Evolutionary conservation across 306 rosid species (phyloP).

Genomic region (Luffa aegyptiaca): DNA sequence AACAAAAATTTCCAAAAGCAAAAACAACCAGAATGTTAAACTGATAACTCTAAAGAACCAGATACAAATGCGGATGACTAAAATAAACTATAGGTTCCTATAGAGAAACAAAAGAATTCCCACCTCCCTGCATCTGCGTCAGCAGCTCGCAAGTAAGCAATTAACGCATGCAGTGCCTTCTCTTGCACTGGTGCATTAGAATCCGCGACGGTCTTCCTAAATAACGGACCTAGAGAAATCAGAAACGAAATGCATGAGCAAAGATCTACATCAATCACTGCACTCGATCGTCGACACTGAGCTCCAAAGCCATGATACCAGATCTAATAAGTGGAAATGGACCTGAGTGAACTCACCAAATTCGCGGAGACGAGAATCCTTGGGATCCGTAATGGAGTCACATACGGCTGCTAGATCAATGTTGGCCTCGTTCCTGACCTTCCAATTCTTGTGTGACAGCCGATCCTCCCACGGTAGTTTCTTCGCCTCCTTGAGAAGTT

Average conservation of each 20-base stretch:
- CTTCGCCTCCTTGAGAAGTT: slow-evolving; percentile 89
- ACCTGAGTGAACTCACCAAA: slow-evolving; percentile 51
- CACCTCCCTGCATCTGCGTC: slow-evolving; percentile 97
- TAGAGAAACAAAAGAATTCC: neutral
- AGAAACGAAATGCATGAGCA: slow-evolving; percentile 2
- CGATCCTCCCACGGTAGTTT: slow-evolving; percentile 99
- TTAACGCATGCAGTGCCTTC: slow-evolving; percentile 90
- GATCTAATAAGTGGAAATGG: slow-evolving; percentile 13
- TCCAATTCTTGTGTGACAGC: slow-evolving; percentile 90
- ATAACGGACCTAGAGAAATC: slow-evolving; percentile 47
- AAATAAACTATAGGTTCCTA: neutral
- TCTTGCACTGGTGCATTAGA: slow-evolving; percentile 98
- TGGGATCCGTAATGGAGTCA: slow-evolving; percentile 95
- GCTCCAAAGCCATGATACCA: slow-evolving; percentile 11
- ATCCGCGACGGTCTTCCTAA: slow-evolving; percentile 82
- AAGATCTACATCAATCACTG: slow-evolving; percentile 12
- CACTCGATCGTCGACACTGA: slow-evolving; percentile 19
- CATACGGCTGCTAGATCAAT: slow-evolving; percentile 78
- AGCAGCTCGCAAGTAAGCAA: slow-evolving; percentile 84
- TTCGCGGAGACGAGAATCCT: slow-evolving; percentile 91
- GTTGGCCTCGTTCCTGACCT: slow-evolving; percentile 91
- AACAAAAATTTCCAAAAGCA: slow-evolving; percentile 12
- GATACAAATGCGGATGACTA: neutral
- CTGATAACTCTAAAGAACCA: neutral
- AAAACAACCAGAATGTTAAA: neutral